Evolutionary conservation across 257 asterid genomes (phyloP).

Genomic region (Penstemon eatonii): DNA sequence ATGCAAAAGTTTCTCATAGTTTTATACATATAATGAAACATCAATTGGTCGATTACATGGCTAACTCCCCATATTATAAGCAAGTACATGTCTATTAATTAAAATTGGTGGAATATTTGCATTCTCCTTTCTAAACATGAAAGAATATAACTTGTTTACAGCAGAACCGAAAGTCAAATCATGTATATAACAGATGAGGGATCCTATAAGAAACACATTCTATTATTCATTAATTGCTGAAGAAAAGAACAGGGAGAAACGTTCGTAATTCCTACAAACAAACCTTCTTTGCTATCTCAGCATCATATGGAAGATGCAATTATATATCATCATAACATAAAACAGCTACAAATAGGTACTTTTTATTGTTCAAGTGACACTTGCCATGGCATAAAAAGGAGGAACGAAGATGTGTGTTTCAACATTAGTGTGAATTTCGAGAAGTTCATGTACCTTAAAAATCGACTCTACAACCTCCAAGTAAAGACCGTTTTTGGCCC

Average conservation of each 20-base stretch:
- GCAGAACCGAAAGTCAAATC: not conserved
- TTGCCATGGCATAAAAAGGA: conserved; percentile 11
- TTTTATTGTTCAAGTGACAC: not conserved
- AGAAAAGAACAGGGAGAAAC: conserved; percentile 8
- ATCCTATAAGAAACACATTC: conserved; percentile 10
- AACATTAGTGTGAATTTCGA: conserved; percentile 14
- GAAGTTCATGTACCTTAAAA: conserved; percentile 58
- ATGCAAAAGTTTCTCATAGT: conserved; percentile 15
- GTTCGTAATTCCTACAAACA: not conserved
- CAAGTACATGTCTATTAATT: not conserved
- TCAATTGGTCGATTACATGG: not conserved
- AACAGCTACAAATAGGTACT: conserved; percentile 9
- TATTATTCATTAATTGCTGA: conserved; percentile 10
- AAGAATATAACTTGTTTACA: not conserved
- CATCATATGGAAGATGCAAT: conserved; percentile 11
- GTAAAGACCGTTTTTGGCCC: conserved; percentile 75
- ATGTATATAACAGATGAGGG: not conserved
- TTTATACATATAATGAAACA: conserved; percentile 21
- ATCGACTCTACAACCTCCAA: conserved; percentile 58
- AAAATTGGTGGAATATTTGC: not conserved
- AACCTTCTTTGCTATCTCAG: conserved; percentile 16
- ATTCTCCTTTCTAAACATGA: conserved; percentile 1
- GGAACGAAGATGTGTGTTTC: not conserved
- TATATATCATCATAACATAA: conserved; percentile 11
- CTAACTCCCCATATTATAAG: conserved; percentile 4